Base-by-base conservation (phyloP, 805 yeast species). In the Metschnikowia reukaufii region DNA sequence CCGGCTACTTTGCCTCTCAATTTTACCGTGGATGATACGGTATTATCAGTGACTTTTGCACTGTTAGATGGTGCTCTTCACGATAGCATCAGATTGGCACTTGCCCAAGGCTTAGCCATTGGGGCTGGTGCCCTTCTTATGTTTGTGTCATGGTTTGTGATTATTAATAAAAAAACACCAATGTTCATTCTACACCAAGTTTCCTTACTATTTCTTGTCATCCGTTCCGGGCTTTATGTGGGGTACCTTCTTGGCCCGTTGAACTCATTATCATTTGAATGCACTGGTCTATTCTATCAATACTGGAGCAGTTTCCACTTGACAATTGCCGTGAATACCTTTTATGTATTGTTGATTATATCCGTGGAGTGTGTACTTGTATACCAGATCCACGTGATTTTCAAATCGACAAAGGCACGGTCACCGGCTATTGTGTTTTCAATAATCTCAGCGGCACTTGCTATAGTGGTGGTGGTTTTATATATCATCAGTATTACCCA, bases 151-250 rank as follows among this genome's bases (percentile, higher is more conserved):
- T 54, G 57, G 58, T 34, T 55, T 25, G 37, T 48, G 31, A 45
- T 51, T 31, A 77, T 74, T 45, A 79, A 77, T 48, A 79, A 74
- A 55, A 74, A 65, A 18, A 80, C 91, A 0, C 87, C 90, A 6
- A 78, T 89, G 23, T 92, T 88, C 62, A 62, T 83, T n/a, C 65
- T 89, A 37, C 90, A 91, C 64, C 83, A 82, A 60, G 42, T 73
- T 2, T 79, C 86, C 29, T 68, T 92, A 43, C 41, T 79, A 2
- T 60, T 82, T 4, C 65, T 84, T 44, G 63, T 84, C 4, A 47
- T 89, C 13, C 84, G 86, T 44, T 78, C 90, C 0, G 75, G 78
- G 2, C 65, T 90, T 5, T 82, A 77, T 64, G 57, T 86, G 23
- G 73, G 67, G 10, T 81, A 83, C 53, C 60, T 83, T 16, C 58